Conservation (phyloP, 345 rosid genomes). For the Syzygium jambos region DNA sequence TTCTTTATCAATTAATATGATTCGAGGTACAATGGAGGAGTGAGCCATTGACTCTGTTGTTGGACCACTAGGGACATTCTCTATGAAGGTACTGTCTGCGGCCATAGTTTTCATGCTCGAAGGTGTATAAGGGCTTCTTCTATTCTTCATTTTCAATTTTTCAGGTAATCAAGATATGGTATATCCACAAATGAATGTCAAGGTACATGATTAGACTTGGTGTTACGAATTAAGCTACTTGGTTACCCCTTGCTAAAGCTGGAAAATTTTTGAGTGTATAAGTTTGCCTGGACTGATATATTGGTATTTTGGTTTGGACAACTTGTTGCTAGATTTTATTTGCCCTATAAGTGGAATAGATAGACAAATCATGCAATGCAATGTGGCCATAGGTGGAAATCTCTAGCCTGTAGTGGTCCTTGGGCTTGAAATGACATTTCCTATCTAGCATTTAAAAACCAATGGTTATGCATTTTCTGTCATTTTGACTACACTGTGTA, state of each 20-base stretch:
- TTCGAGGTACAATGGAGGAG: too few relatives aligned
- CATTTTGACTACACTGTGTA: neutral
- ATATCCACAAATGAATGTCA: neutral
- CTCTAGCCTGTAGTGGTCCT: neutral
- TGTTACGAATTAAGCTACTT: neutral
- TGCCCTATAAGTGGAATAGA: neutral
- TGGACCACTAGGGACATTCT: too few relatives aligned
- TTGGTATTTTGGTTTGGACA: neutral
- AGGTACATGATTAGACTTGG: neutral
- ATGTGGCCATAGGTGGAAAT: neutral
- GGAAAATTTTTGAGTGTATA: conserved; percentile 81
- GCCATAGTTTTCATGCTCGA: neutral
- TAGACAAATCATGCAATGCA: neutral
- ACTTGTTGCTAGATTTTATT: neutral
- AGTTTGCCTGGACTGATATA: conserved; percentile 28
- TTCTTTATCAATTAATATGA: too few relatives aligned
- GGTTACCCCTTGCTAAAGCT: neutral
- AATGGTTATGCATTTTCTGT: neutral
- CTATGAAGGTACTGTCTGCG: too few relatives aligned
- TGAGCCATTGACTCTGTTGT: too few relatives aligned
- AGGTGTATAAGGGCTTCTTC: neutral
- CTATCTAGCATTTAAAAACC: neutral
- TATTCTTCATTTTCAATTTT: neutral
- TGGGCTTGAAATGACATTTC: neutral
- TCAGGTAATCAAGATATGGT: neutral